These are phyloP conservation scores for Debaryomyces singareniensis DNA, from an alignment of 1,139 yeast species.

Conservation along the genomic window DNA sequence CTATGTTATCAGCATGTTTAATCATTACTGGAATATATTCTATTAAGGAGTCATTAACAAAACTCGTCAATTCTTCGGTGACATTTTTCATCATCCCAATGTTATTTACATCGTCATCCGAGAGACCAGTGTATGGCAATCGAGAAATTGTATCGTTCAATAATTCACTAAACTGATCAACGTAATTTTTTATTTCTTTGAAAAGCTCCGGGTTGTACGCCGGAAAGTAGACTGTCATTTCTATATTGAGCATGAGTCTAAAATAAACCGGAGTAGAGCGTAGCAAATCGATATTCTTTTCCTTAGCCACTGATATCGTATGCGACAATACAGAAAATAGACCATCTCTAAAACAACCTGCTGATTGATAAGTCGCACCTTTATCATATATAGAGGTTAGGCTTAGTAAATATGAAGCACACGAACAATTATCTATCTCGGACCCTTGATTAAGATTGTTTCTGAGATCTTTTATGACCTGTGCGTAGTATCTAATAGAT, in stretches of 20 bases:
- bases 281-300: conserved; percentile 12
- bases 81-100: conserved; percentile 16
- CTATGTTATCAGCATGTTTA: conserved; percentile 18
- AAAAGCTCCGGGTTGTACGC: conserved; percentile 30
- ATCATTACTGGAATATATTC: conserved; percentile 24
- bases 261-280: conserved; percentile 26
- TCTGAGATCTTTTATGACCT: conserved; percentile 30
- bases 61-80: conserved; percentile 17
- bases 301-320: conserved; percentile 18
- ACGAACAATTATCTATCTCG: conserved; percentile 30
- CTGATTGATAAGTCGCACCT: conserved; percentile 35
- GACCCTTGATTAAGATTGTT: conserved; percentile 21
- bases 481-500: conserved; percentile 33
- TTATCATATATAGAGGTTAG: conserved; percentile 42
- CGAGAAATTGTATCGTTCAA: conserved; percentile 2
- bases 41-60: conserved; percentile 19
- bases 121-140: conserved; percentile 3
- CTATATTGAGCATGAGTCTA: conserved; percentile 31
- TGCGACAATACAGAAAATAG: conserved; percentile 31
- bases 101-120: background rate
- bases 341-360: conserved; percentile 38
- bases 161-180: conserved; percentile 16
- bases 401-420: conserved; percentile 34
- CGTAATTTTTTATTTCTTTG: conserved; percentile 20
- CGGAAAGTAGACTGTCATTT: conserved; percentile 32